phyloP scores from a whole-genome alignment of 225 moss, liverwort and hornwort species.

The Ulota crispa region DNA sequence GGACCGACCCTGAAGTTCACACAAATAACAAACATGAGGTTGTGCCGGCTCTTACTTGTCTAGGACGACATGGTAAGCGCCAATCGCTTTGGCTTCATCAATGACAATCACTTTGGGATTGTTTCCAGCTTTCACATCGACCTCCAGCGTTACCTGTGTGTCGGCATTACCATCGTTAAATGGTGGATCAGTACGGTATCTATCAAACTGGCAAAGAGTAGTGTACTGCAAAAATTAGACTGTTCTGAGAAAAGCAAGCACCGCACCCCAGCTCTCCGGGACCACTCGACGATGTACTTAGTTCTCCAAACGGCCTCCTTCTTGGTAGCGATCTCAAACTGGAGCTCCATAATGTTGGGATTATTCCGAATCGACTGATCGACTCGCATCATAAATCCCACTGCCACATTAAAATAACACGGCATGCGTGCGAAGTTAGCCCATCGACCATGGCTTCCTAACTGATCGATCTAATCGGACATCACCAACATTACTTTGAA shows the following conservation, averaged over 20 bases:
- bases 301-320: slow-evolving; percentile 46
- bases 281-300: slow-evolving; percentile 40
- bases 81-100: slow-evolving; percentile 54
- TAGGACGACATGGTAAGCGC: slow-evolving; percentile 54
- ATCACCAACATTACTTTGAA: neutral
- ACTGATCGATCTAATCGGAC: neutral
- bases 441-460: neutral
- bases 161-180: neutral
- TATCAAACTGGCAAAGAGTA: neutral
- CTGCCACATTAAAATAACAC: slow-evolving; percentile 12
- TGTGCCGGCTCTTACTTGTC: slow-evolving; percentile 37
- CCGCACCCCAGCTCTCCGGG: slow-evolving; percentile 47
- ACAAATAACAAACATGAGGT: neutral
- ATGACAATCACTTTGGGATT: slow-evolving; percentile 37
- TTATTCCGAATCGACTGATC: slow-evolving; percentile 38
- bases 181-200: neutral
- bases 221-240: neutral
- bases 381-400: slow-evolving; percentile 55
- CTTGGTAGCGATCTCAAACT: slow-evolving; percentile 44
- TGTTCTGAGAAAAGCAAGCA: neutral
- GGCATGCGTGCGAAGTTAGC: neutral
- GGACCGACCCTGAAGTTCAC: too few relatives aligned
- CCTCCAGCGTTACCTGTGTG: slow-evolving; percentile 42
- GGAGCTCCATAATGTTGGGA: slow-evolving; percentile 39
- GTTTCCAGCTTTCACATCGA: slow-evolving; percentile 53